A percentile compares a stretch with the other conserved stretches of the same genome.
Conservation (phyloP, 2,329 filamentous ascomycete genomes). For the Hypoxylon sp. region DNA sequence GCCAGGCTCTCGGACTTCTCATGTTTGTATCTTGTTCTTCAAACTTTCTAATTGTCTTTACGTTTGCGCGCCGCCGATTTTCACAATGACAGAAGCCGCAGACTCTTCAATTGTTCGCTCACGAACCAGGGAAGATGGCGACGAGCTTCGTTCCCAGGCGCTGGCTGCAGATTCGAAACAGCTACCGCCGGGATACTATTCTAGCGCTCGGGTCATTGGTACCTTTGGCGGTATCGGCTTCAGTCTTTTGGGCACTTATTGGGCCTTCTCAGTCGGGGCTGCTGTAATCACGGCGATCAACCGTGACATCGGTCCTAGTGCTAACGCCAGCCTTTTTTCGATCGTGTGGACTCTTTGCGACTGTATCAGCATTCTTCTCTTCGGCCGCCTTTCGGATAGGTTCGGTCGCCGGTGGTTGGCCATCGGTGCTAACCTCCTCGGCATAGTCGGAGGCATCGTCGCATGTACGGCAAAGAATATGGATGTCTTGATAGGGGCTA, state of each 20-base stretch:
- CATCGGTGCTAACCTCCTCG: slow-evolving; percentile 40
- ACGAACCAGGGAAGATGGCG: slow-evolving; percentile 27
- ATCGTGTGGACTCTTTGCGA: slow-evolving; percentile 38
- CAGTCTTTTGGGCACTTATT: slow-evolving; percentile 43
- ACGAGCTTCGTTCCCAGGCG: slow-evolving; percentile 42
- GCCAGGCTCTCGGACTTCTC: slow-evolving; percentile 6
- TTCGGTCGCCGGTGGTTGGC: slow-evolving; percentile 39
- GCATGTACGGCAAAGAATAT: slow-evolving; percentile 39
- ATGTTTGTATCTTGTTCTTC: slow-evolving; percentile 11
- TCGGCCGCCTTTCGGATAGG: slow-evolving; percentile 38
- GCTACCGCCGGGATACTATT: slow-evolving; percentile 41
- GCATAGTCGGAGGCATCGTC: slow-evolving; percentile 45
- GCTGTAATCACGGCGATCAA: slow-evolving; percentile 38
- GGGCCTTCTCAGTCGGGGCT: slow-evolving; percentile 40
- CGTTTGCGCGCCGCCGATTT: neutral
- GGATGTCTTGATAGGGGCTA: slow-evolving; percentile 42
- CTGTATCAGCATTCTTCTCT: slow-evolving; percentile 40
- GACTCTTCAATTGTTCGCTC: slow-evolving; percentile 11
- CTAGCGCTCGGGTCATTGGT: slow-evolving; percentile 37
- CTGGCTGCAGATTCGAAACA: slow-evolving; percentile 38
- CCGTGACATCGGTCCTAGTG: slow-evolving; percentile 33
- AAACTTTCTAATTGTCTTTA: slow-evolving; percentile 8
- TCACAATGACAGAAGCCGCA: slow-evolving; percentile 18
- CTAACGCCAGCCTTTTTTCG: slow-evolving; percentile 32
- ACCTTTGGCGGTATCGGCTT: slow-evolving; percentile 42